Conservation (phyloP, 129 eudicot species). For the Arctium lappa region DNA sequence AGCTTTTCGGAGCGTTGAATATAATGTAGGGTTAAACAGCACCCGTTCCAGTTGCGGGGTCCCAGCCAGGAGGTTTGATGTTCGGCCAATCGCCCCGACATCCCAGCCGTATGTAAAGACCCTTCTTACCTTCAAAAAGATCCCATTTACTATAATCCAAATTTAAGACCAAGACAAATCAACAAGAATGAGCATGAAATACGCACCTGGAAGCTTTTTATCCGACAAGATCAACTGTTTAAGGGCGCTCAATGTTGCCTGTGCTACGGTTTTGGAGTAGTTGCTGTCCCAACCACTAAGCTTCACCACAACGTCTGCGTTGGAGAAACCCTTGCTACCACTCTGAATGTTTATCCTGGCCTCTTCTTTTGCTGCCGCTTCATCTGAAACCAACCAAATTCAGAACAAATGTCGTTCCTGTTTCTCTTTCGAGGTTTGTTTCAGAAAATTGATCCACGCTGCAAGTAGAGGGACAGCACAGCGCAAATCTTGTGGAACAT, state of each 20-base stretch:
- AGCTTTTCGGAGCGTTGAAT: not conserved
- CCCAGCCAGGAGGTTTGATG: conserved; percentile 93
- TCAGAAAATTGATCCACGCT: too few relatives aligned
- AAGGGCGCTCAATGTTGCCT: conserved; percentile 86
- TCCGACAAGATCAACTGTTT: conserved; percentile 75
- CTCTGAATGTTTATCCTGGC: conserved; percentile 50
- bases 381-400: conserved; percentile 47
- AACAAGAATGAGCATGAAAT: not conserved
- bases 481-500: too few relatives aligned
- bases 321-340: conserved; percentile 63
- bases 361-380: conserved; percentile 84
- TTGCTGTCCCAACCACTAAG: conserved; percentile 77
- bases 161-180: not conserved
- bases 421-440: too few relatives aligned
- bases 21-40: conserved; percentile 2
- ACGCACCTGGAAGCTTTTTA: conserved; percentile 79
- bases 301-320: conserved; percentile 95
- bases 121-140: conserved; percentile 68
- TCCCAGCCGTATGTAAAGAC: conserved; percentile 83
- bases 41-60: conserved; percentile 52
- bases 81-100: conserved; percentile 99
- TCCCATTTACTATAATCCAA: not conserved
- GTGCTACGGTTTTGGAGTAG: conserved; percentile 82
- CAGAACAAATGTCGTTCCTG: not conserved
- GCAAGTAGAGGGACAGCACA: too few relatives aligned